Evolutionary conservation across 2,329 filamentous ascomycete species (phyloP).

Genomic region (Cladophialophora carrionii): DNA sequence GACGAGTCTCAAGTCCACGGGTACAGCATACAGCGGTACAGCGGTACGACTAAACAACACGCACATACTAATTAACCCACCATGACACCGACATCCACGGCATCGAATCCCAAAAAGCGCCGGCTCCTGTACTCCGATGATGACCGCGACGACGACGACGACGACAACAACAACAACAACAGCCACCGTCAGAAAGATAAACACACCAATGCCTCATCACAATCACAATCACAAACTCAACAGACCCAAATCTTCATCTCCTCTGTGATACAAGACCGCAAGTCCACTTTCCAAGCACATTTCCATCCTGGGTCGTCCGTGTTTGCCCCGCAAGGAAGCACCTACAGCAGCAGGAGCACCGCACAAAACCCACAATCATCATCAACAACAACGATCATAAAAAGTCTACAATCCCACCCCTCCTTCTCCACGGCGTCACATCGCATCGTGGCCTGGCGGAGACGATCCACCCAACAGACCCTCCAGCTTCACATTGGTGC

Average conservation of each 20-base stretch:
- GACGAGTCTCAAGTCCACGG: no score
- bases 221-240: neutral
- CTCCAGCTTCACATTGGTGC: conserved; percentile 36
- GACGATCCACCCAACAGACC: conserved; percentile 52
- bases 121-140: neutral
- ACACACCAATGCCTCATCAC: no score
- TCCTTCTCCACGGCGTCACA: conserved; percentile 54
- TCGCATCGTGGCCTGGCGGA: conserved; percentile 57
- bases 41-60: no score
- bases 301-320: conserved; percentile 47
- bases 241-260: conserved; percentile 48
- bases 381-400: conserved; percentile 36
- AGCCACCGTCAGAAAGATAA: neutral
- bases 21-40: no score
- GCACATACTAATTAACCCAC: no score
- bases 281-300: conserved; percentile 56
- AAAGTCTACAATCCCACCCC: conserved; percentile 49
- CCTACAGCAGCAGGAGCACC: neutral
- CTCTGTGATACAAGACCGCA: conserved; percentile 53
- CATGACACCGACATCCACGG: conserved; percentile 16
- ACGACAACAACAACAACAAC: neutral
- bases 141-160: neutral
- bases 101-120: conserved; percentile 3
- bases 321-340: neutral
- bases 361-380: neutral